These are phyloP conservation scores for Zygotorulaspora florentina DNA, from an alignment of 805 yeast species.

Conservation along the genomic window DNA sequence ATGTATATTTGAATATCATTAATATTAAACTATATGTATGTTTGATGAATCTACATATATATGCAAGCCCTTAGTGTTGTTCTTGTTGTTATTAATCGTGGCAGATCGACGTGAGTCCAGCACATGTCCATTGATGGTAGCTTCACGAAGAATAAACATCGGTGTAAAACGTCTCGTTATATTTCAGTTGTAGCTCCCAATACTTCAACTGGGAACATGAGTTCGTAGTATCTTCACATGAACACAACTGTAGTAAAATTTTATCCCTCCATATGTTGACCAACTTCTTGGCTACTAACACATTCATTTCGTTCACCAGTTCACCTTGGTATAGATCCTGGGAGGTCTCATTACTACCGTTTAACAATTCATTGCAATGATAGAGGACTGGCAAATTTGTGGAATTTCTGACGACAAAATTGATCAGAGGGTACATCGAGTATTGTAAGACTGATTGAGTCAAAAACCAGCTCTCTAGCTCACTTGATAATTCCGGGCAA, in stretches of 20 bases:
- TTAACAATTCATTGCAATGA: slow-evolving; percentile 23
- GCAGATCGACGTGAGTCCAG: no score
- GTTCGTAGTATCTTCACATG: slow-evolving; percentile 22
- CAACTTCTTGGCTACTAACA: slow-evolving; percentile 19
- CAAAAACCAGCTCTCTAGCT: slow-evolving; percentile 20
- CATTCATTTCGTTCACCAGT: slow-evolving; percentile 19
- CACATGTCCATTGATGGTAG: neutral
- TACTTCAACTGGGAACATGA: slow-evolving; percentile 25
- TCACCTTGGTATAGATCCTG: slow-evolving; percentile 20
- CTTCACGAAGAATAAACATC: slow-evolving; percentile 17
- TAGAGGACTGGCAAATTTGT: slow-evolving; percentile 15
- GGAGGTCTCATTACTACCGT: slow-evolving; percentile 6
- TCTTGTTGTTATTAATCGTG: no score
- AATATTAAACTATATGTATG: neutral
- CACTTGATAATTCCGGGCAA: slow-evolving; percentile 7
- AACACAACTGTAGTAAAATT: slow-evolving; percentile 23
- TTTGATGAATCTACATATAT: neutral
- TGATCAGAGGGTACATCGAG: slow-evolving; percentile 21
- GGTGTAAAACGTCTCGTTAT: slow-evolving; percentile 22
- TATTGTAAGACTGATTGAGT: slow-evolving; percentile 8
- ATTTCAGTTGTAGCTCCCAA: slow-evolving; percentile 26
- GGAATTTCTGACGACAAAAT: slow-evolving; percentile 16
- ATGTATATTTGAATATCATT: neutral
- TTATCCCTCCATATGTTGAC: slow-evolving; percentile 28
- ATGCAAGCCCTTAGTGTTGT: neutral